Evolutionary conservation across 176 grass and related monocot species (phyloP), one percentile per base, ranked within the genome.

Genomic region (Musa schizocarpa): DNA sequence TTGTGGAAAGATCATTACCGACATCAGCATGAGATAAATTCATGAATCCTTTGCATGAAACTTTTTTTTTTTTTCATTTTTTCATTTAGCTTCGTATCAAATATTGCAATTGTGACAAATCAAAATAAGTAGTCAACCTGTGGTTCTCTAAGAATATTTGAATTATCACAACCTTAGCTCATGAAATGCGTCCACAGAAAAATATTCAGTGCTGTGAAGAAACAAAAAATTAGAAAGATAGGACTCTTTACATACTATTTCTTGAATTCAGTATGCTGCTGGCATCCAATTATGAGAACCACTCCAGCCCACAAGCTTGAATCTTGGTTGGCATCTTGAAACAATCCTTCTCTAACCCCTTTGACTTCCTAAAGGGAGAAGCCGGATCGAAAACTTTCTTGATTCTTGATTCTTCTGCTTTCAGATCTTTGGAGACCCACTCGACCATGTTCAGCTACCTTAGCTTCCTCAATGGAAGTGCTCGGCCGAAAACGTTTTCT

Each of bases 401-500:
- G 25, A 68, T 34, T 43, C 13, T 43, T 8, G 11, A 68, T 17
- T 26, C 65, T 68, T 68, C 27, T 68, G 29, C 1, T 11, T 26
- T 69, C 67, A n/a, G 34, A 50, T 50, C 67, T 69, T 50, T 24
- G n/a, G 19, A 69, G 24, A 65, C 12, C 25, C 8, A 14, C 3
- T 48, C 9, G 6, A 9, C 11, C 12, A 9, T 5, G 17, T 49
- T 11, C 9, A 11, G 43, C 82, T 93, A 99, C 72, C 95, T 78
- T 72, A 99, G 80, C 69, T 94, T 98, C 82, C 95, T 88, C 71
- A 99, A 73, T 10, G 95, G 95, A 69, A 99, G 71, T 57, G 90
- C 73, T 23, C 88, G 73, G 24, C 90, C 82, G 61, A 99, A 99
- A 63, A 94, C 55, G 68, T 89, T 71, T 76, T 99, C 95, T 1